These are phyloP conservation scores for Thelephora terrestris DNA, from an alignment of 1,284 basidiomycete genomes.

Conservation along the genomic window DNA sequence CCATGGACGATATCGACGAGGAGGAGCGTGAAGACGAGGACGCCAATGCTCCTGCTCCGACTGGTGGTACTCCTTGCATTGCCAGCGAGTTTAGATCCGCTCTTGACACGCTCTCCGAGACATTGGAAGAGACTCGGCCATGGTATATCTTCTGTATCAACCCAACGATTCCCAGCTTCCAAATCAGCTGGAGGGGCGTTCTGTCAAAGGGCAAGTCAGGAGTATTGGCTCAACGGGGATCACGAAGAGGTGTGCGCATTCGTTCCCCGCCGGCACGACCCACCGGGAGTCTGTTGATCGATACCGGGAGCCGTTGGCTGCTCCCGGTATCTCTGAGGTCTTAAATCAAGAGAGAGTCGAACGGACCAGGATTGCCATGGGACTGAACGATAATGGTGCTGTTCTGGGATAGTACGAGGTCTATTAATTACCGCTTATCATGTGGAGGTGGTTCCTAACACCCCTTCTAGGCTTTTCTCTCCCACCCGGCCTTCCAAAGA, in stretches of 20 bases:
- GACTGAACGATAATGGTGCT: constrained; percentile 64
- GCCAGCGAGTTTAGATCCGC: constrained; percentile 83
- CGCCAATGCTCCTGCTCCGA: constrained; percentile 20
- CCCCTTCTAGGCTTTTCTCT: constrained; percentile 72
- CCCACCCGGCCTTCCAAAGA: constrained; percentile 78
- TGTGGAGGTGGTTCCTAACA: constrained; percentile 2
- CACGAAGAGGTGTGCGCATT: constrained; percentile 51
- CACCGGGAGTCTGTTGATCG: constrained; percentile 82
- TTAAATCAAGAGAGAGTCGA: constrained; percentile 42
- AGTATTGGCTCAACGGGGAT: constrained; percentile 77
- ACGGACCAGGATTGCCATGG: constrained; percentile 53
- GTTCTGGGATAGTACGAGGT: constrained; percentile 79
- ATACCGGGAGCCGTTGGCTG: constrained; percentile 54
- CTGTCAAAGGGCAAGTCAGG: constrained; percentile 87
- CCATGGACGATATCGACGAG: constrained; percentile 46
- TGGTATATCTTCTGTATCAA: constrained; percentile 93
- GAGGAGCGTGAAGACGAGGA: constrained; percentile 44
- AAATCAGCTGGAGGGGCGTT: constrained; percentile 86
- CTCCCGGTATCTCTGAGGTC: constrained; percentile 40
- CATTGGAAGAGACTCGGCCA: constrained; percentile 81
- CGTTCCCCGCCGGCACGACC: constrained; percentile 82
- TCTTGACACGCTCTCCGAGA: constrained; percentile 79
- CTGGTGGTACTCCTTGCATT: constrained; percentile 52
- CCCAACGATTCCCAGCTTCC: constrained; percentile 90
- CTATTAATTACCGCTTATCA: background rate